Percentiles rank a stretch among this genome's conserved stretches.
Evolutionary conservation across 2,329 filamentous ascomycete species (phyloP).

Genomic region (Aureobasidium musti): DNA sequence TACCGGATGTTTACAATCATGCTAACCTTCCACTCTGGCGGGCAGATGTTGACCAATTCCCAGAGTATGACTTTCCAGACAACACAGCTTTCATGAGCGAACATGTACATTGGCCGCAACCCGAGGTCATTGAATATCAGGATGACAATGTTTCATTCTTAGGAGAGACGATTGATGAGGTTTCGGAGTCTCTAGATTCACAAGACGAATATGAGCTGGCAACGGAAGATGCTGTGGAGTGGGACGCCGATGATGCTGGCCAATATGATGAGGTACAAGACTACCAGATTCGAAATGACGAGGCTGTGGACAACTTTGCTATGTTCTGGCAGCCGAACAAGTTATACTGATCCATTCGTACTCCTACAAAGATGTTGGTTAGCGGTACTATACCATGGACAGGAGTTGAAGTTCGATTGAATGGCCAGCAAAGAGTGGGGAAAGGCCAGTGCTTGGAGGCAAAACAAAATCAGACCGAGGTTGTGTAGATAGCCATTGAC

Average conservation of each 20-base stretch:
- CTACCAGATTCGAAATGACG: not conserved
- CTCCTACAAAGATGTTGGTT: not conserved
- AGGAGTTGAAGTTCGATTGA: not conserved
- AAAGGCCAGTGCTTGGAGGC: conserved; percentile 25
- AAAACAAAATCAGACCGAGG: conserved; percentile 27
- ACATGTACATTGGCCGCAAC: not conserved
- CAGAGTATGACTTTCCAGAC: not conserved
- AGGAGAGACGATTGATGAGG: not conserved
- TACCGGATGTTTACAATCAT: not conserved
- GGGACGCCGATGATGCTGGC: not conserved
- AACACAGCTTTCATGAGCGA: not conserved
- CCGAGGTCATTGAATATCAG: not conserved
- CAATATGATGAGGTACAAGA: not conserved
- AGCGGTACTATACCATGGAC: not conserved
- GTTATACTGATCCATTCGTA: conserved; percentile 43
- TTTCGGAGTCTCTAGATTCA: not conserved
- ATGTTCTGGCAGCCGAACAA: conserved; percentile 51
- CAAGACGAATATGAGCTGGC: not conserved
- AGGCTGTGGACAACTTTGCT: conserved; percentile 35
- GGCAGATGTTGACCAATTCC: not conserved
- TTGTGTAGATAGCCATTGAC: not conserved
- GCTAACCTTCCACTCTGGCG: not conserved
- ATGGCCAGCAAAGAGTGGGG: conserved; percentile 3
- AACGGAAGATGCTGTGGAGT: conserved; percentile 18
- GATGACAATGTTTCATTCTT: not conserved